Conservation (phyloP, 345 rosid genomes). For the Hevea brasiliensis region DNA sequence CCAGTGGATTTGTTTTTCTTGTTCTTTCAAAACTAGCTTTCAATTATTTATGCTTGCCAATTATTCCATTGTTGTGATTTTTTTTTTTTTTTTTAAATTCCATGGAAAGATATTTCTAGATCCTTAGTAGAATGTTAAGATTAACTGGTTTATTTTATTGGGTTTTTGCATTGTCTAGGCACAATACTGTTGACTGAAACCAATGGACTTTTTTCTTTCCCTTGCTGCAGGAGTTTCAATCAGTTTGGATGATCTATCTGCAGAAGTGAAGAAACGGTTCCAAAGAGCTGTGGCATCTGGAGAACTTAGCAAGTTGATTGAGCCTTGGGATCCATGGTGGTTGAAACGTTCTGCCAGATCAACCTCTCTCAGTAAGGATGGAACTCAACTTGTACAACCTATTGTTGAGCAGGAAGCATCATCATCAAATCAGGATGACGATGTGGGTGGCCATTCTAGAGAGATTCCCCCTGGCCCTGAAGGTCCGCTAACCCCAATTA, state of each 20-base stretch:
- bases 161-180: constrained; percentile 3
- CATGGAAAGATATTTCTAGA: background rate
- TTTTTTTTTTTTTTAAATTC: background rate
- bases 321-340: constrained; percentile 99
- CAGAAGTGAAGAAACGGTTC: constrained; percentile 72
- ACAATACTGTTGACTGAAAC: background rate
- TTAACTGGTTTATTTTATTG: background rate
- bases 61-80: background rate
- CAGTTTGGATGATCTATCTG: constrained; percentile 62
- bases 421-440: constrained; percentile 20
- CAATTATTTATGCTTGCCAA: constrained; percentile 1
- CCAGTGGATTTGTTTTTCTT: background rate
- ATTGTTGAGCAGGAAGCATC: constrained; percentile 31
- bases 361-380: constrained; percentile 57
- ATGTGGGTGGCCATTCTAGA: constrained; percentile 25
- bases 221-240: constrained; percentile 48
- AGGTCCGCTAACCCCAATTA: constrained; percentile 48
- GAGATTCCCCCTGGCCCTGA: constrained; percentile 78
- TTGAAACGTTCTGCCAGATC: constrained; percentile 59
- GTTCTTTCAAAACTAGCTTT: constrained; percentile 6
- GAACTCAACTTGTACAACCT: constrained; percentile 62
- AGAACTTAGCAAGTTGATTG: constrained; percentile 78
- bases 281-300: constrained; percentile 87
- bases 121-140: constrained; percentile 16
- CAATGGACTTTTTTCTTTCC: constrained; percentile 7